Base-by-base conservation (phyloP, 768 basidiomycete species). In the Dioszegia hungarica region DNA sequence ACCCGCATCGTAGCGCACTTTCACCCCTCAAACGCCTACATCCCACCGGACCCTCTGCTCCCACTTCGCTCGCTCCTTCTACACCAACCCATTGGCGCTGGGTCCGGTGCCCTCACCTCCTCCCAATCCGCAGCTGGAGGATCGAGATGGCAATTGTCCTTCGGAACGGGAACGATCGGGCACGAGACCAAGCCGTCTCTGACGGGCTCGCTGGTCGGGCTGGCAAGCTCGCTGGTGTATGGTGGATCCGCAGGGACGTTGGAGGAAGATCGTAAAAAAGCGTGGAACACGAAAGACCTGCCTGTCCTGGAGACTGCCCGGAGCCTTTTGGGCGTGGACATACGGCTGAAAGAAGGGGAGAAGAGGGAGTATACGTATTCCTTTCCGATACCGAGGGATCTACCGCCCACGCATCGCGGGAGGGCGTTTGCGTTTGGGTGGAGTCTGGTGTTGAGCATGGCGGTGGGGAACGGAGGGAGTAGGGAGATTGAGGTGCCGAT, bases 351-450 rank as follows among this genome's bases (percentile, higher is more conserved):
- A 2, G 89, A 90, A n/a, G 91, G 92, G 3, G 87, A 93, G 75
- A 86, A 84, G 31, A 82, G 85, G 58, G 87, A 82, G 60, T 95
- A 91, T 93, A 70, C 85, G 0, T 98, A 95, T 74, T 82, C 82
- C 1, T 77, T 93, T 12, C 76, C 78, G 0, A 78, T 99, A 0
- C 94, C 95, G 0, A 79, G 83, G 11, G 83, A 83, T 54, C 79
- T 98, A 0, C 95, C 95, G 1, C 95, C 95, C 0, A 90, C 92
- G 0, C 95, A 89, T 78, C 82, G 83, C 43, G 94, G 95, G 2
- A 85, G 87, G 40, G 81, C 86, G 2, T 79, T 97, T 58, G 82
- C 80, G 67, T 93, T 99, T 71, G 86, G 87, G 2, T 98, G 98
- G 70, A 86, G 92, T 62, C 82, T 99, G 12, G 80, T 88, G n/a